Conservation (phyloP, 331 rosid genomes). For the Rhamnella rubrinervis region DNA sequence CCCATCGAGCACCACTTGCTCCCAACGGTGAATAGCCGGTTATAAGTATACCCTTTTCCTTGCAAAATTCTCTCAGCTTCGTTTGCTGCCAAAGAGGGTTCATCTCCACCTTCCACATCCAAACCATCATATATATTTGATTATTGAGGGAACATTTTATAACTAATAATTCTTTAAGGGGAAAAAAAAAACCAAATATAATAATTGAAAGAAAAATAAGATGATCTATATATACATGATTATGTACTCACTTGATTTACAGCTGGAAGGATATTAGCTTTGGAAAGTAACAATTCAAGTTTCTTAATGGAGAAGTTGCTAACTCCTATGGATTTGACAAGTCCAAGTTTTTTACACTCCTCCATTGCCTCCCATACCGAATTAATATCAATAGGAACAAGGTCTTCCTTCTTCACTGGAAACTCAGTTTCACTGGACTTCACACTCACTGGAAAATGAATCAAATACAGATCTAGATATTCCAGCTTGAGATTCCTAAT, state of each 20-base stretch:
- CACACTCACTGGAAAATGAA: neutral
- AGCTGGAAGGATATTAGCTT: conserved; percentile 46
- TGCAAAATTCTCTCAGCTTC: conserved; percentile 22
- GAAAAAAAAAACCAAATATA: neutral
- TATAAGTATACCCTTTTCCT: conserved; percentile 28
- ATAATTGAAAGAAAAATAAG: neutral
- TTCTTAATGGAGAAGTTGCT: conserved; percentile 55
- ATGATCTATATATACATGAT: neutral
- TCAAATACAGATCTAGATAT: conserved; percentile 6
- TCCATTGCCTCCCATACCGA: conserved; percentile 59
- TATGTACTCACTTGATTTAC: conserved; percentile 32
- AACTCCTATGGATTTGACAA: conserved; percentile 54
- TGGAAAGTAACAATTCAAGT: conserved; percentile 38
- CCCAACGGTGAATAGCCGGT: conserved; percentile 41
- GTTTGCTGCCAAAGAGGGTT: conserved; percentile 39
- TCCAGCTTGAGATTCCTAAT: neutral
- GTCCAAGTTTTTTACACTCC: conserved; percentile 53
- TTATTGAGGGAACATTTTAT: too few relatives aligned
- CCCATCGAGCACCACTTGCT: conserved; percentile 29
- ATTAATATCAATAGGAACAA: conserved; percentile 43
- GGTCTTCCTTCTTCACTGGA: conserved; percentile 18
- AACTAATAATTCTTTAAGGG: too few relatives aligned
- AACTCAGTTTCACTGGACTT: neutral
- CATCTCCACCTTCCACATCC: conserved; percentile 37
- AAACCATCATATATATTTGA: too few relatives aligned